Conservation (phyloP, 2,329 filamentous ascomycete genomes). For the Scytalidium sp. region DNA sequence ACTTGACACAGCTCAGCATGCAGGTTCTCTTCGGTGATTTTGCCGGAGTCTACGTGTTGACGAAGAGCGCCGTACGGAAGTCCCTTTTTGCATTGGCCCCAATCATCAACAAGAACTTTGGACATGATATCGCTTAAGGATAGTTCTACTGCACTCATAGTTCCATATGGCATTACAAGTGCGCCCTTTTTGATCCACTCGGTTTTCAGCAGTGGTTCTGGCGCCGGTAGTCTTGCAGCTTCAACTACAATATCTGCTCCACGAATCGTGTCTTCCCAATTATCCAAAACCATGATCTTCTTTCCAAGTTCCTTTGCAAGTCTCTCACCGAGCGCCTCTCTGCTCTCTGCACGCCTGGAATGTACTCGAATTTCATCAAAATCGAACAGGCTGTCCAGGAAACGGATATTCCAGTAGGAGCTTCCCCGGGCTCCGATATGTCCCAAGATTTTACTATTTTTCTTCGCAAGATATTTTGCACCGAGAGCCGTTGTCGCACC, state of each 20-base stretch:
- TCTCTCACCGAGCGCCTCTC: neutral
- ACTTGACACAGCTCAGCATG: constrained; percentile 1
- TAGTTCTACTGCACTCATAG: neutral
- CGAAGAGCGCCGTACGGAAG: constrained; percentile 1
- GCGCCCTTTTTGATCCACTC: constrained; percentile 2
- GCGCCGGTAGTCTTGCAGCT: neutral
- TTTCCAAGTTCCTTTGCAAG: neutral
- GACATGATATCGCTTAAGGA: constrained; percentile 1
- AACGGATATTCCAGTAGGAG: constrained; percentile 2
- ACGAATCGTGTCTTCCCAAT: constrained; percentile 2
- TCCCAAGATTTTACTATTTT: constrained; percentile 1
- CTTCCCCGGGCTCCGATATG: constrained; percentile 1
- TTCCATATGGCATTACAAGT: constrained; percentile 1
- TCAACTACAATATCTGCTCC: constrained; percentile 2
- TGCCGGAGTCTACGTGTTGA: neutral
- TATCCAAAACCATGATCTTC: neutral
- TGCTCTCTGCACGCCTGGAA: constrained; percentile 1
- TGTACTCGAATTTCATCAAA: constrained; percentile 1
- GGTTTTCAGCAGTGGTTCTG: constrained; percentile 1
- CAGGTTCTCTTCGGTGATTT: constrained; percentile 1
- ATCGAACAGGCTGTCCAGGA: constrained; percentile 1
- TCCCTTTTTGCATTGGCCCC: constrained; percentile 2
- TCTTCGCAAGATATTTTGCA: constrained; percentile 2
- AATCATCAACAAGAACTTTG: constrained; percentile 1
- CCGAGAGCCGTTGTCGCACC: neutral